phyloP scores from a whole-genome alignment of 805 yeast species.

The Candida morakotiae region DNA sequence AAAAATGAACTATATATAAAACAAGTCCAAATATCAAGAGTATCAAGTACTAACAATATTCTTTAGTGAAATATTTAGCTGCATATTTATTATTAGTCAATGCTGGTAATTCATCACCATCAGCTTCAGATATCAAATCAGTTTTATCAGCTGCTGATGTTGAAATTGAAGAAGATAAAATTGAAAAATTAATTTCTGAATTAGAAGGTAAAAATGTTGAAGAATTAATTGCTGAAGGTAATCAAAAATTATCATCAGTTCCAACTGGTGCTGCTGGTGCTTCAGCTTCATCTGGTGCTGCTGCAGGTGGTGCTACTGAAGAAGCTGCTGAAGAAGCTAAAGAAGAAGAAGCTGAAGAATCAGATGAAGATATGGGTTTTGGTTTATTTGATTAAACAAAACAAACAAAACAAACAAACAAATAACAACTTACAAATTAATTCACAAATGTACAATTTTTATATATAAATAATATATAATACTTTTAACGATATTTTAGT shows the following conservation, averaged over 20 bases:
- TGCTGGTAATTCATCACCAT: constrained; percentile 93
- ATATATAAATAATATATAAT: too few relatives aligned
- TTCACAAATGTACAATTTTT: too few relatives aligned
- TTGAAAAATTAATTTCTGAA: constrained; percentile 74
- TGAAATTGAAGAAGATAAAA: constrained; percentile 87
- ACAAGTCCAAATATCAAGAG: too few relatives aligned
- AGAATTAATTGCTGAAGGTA: constrained; percentile 93
- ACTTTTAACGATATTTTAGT: too few relatives aligned
- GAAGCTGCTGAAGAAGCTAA: constrained; percentile 69
- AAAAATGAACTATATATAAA: too few relatives aligned
- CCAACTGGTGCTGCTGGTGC: constrained; percentile 92
- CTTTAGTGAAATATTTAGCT: constrained; percentile 89
- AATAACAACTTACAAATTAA: too few relatives aligned
- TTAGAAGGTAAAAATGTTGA: constrained; percentile 90
- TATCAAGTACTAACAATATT: constrained; percentile 10
- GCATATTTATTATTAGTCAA: constrained; percentile 97
- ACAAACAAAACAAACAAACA: too few relatives aligned
- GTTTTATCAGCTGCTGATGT: constrained; percentile 93
- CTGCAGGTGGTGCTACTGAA: constrained; percentile 39
- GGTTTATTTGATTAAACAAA: constrained; percentile 98
- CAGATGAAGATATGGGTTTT: constrained; percentile 85
- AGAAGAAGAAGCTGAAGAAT: constrained; percentile 61
- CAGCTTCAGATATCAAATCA: constrained; percentile 85
- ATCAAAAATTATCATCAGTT: constrained; percentile 92
- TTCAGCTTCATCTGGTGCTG: constrained; percentile 67